A percentile compares a stretch with the other conserved stretches of the same genome.
These are phyloP conservation scores for Nakazawaea anatomiae DNA, from an alignment of 805 yeast species.

Conservation along the genomic window DNA sequence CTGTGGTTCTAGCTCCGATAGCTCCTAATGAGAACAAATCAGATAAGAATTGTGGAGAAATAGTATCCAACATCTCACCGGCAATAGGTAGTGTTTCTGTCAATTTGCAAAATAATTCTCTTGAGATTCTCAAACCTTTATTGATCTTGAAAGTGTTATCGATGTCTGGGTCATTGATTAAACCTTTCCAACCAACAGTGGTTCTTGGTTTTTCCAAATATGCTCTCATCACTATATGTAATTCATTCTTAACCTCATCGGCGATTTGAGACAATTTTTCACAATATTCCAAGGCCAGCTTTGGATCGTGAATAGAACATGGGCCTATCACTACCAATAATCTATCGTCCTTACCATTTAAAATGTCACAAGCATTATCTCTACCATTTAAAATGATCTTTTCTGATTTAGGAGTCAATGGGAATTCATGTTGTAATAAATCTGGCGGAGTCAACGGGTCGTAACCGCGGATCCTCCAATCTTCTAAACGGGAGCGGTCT, in stretches of 20 bases:
- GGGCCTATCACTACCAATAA: slow-evolving; percentile 91
- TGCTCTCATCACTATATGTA: slow-evolving; percentile 92
- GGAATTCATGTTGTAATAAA: slow-evolving; percentile 79
- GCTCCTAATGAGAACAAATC: slow-evolving; percentile 96
- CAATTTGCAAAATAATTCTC: slow-evolving; percentile 79
- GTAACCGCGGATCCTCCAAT: slow-evolving; percentile 80
- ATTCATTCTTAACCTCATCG: slow-evolving; percentile 62
- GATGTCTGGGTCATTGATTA: slow-evolving; percentile 94
- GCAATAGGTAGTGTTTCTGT: slow-evolving; percentile 89
- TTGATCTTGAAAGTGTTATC: slow-evolving; percentile 90
- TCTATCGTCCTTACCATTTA: slow-evolving; percentile 82
- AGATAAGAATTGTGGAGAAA: slow-evolving; percentile 91
- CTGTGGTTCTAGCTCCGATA: slow-evolving; percentile 98
- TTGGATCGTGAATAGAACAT: slow-evolving; percentile 93
- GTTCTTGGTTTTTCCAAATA: slow-evolving; percentile 98
- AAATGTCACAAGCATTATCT: slow-evolving; percentile 62
- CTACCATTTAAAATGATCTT: slow-evolving; percentile 70
- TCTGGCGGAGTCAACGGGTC: slow-evolving; percentile 96
- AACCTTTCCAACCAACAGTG: slow-evolving; percentile 98
- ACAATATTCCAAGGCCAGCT: slow-evolving; percentile 88
- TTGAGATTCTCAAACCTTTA: slow-evolving; percentile 85
- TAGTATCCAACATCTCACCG: slow-evolving; percentile 96
- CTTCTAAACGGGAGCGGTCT: slow-evolving; percentile 72
- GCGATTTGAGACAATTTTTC: slow-evolving; percentile 52
- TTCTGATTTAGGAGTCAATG: slow-evolving; percentile 54